Evolutionary conservation across 768 basidiomycete species (phyloP).

Genomic region (Suillus clintonianus): DNA sequence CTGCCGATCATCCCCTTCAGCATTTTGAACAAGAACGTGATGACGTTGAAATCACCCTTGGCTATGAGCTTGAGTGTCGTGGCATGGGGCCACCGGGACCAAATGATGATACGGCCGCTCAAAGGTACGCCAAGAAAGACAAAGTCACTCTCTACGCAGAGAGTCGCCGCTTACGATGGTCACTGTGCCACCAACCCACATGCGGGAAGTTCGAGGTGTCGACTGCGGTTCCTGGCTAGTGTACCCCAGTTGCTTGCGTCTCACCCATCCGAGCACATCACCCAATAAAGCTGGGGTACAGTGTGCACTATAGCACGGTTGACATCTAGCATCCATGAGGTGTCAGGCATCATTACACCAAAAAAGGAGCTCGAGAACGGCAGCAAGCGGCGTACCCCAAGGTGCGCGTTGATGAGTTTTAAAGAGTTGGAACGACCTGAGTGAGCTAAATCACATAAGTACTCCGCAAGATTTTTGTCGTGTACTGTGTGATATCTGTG

Average conservation of each 20-base stretch:
- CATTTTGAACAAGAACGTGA: background rate
- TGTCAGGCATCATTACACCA: background rate
- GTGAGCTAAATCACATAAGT: no score
- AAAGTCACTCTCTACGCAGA: background rate
- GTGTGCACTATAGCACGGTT: background rate
- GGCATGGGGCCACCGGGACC: background rate
- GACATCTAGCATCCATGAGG: background rate
- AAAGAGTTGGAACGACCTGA: no score
- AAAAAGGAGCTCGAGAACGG: background rate
- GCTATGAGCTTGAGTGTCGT: background rate
- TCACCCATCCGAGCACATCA: no score
- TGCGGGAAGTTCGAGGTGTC: background rate
- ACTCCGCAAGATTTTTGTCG: no score
- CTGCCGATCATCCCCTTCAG: background rate
- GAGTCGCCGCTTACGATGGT: background rate
- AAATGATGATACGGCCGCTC: background rate
- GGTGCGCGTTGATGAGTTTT: no score
- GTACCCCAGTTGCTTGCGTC: no score
- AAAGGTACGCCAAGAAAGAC: background rate
- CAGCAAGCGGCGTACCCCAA: no score
- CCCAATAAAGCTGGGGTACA: no score
- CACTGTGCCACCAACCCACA: background rate
- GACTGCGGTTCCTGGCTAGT: background rate
- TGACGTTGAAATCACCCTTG: background rate
- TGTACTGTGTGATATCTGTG: no score